phyloP scores from a whole-genome alignment of 225 moss, liverwort and hornwort species.

The Straminergon stramineum region DNA sequence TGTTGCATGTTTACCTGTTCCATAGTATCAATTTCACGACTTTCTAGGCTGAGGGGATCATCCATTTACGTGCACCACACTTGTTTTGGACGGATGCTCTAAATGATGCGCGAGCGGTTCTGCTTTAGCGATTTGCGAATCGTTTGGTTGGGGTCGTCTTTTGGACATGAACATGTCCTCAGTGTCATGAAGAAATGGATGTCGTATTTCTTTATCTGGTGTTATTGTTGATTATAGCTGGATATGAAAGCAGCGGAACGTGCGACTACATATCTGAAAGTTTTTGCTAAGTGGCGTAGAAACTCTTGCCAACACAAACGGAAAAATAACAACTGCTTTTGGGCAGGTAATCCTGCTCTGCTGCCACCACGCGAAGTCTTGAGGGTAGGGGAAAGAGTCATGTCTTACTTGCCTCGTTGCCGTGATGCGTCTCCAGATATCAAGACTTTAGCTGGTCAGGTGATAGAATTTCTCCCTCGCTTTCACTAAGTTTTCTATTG shows the following conservation, averaged over 20 bases:
- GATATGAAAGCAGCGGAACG: neutral
- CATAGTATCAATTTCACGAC: neutral
- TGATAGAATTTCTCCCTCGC: slow-evolving; percentile 13
- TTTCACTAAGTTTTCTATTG: neutral
- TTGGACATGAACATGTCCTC: neutral
- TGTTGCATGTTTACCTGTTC: neutral
- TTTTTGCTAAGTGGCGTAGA: neutral
- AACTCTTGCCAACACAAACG: neutral
- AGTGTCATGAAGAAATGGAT: neutral
- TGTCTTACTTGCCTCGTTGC: slow-evolving; percentile 83
- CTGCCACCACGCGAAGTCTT: slow-evolving; percentile 76
- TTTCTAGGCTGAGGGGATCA: neutral
- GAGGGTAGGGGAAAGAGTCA: slow-evolving; percentile 74
- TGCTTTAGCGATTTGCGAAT: neutral
- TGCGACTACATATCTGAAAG: neutral
- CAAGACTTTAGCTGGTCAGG: slow-evolving; percentile 62
- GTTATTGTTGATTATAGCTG: neutral
- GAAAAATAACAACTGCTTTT: neutral
- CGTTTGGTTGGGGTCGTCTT: neutral
- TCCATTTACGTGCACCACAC: neutral
- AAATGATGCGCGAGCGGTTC: neutral
- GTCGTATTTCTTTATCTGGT: neutral
- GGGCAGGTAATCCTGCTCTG: slow-evolving; percentile 46
- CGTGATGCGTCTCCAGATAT: slow-evolving; percentile 53
- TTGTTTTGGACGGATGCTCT: neutral